Percentiles rank a stretch among this genome's conserved stretches.
Conservation (phyloP, 2,329 filamentous ascomycete genomes). For the Paraconiothyrium brasiliense region DNA sequence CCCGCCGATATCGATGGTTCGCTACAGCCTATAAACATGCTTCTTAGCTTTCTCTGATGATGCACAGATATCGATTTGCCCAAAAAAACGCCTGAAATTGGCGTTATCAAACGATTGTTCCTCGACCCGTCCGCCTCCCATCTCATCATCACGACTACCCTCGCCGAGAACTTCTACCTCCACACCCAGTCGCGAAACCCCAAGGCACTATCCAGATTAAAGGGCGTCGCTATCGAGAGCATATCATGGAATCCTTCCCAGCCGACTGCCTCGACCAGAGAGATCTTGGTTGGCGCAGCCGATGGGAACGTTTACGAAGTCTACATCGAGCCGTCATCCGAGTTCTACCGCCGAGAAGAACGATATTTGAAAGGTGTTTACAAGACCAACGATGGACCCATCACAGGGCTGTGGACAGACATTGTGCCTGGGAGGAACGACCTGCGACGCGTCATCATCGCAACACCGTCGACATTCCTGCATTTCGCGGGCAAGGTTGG, state of each 20-base stretch:
- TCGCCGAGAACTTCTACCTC: constrained; percentile 97
- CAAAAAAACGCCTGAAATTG: constrained; percentile 89
- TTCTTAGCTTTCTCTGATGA: constrained; percentile 22
- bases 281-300: constrained; percentile 90
- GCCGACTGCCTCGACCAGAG: constrained; percentile 91
- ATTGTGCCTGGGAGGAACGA: constrained; percentile 74
- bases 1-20: constrained; percentile 87
- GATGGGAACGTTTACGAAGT: constrained; percentile 96
- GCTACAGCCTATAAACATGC: constrained; percentile 18
- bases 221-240: constrained; percentile 86
- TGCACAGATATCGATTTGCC: constrained; percentile 90
- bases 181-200: constrained; percentile 93
- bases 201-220: constrained; percentile 80
- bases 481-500: constrained; percentile 84
- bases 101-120: constrained; percentile 94
- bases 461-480: constrained; percentile 79
- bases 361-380: constrained; percentile 87
- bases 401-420: constrained; percentile 89
- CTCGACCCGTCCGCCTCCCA: constrained; percentile 97
- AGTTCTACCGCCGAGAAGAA: constrained; percentile 95
- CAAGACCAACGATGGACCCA: constrained; percentile 80
- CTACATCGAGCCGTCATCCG: constrained; percentile 91
- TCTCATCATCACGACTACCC: constrained; percentile 86
- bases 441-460: constrained; percentile 78
- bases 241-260: constrained; percentile 94